These are phyloP conservation scores for Lippia alba DNA, from an alignment of 305 asterid species.

Conservation along the genomic window DNA sequence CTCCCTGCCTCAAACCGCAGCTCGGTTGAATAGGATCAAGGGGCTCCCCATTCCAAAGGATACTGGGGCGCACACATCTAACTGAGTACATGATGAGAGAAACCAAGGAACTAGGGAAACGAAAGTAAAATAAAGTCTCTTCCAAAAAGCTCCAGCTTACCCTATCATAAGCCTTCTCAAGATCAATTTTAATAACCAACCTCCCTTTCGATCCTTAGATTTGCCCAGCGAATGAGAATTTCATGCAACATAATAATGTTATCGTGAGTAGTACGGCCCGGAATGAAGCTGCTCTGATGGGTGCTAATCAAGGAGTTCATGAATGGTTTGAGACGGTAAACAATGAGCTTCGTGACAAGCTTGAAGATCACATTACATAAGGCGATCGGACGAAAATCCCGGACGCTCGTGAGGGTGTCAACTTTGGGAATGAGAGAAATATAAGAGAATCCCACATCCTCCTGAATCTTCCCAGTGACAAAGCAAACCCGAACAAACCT, in stretches of 20 bases:
- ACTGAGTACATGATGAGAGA: neutral
- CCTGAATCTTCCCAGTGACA: neutral
- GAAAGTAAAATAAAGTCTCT: neutral
- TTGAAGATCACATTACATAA: neutral
- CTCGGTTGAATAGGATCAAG: neutral
- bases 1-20: neutral
- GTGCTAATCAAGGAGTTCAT: neutral
- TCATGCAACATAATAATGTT: neutral
- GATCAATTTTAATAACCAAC: neutral
- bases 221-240: neutral
- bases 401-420: neutral
- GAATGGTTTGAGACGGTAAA: neutral
- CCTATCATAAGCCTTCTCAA: neutral
- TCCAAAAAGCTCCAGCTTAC: neutral
- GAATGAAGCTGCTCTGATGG: neutral
- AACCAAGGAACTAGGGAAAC: neutral
- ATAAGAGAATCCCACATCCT: neutral
- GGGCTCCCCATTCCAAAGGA: neutral
- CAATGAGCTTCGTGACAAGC: neutral
- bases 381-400: neutral
- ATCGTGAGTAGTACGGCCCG: neutral
- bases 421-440: neutral
- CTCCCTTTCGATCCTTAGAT: neutral
- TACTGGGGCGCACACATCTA: neutral
- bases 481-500: neutral